These are phyloP conservation scores for Penicillium sp. DNA, from an alignment of 2,329 filamentous ascomycete genomes.

Conservation along the genomic window DNA sequence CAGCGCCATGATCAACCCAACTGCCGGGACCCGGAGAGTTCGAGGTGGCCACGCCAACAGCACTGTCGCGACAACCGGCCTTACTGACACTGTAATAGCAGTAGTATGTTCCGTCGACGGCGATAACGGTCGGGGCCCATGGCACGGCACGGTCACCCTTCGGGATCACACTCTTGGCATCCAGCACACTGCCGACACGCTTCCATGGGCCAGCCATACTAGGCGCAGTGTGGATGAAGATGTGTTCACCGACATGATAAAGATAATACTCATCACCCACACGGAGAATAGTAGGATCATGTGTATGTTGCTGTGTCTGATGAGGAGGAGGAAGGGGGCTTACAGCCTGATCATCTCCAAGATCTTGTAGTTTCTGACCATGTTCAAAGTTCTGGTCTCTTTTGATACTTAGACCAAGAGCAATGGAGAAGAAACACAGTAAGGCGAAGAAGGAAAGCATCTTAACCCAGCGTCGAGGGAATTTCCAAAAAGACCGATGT, in stretches of 20 bases:
- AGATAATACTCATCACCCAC: slow-evolving; percentile 31
- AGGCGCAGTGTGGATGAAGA: slow-evolving; percentile 32
- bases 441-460: slow-evolving; percentile 23
- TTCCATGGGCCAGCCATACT: slow-evolving; percentile 35
- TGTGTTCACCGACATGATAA: slow-evolving; percentile 36
- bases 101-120: slow-evolving; percentile 60
- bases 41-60: slow-evolving; percentile 60
- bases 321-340: slow-evolving; percentile 22
- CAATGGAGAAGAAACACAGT: slow-evolving; percentile 20
- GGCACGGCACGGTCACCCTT: slow-evolving; percentile 36
- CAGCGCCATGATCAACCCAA: slow-evolving; percentile 40
- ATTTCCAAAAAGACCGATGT: slow-evolving; percentile 18
- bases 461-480: slow-evolving; percentile 26
- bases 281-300: slow-evolving; percentile 36
- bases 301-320: slow-evolving; percentile 29
- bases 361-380: slow-evolving; percentile 7
- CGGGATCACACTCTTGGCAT: slow-evolving; percentile 33
- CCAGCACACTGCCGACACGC: slow-evolving; percentile 30
- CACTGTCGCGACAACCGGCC: slow-evolving; percentile 61
- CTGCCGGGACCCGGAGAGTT: slow-evolving; percentile 35
- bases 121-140: slow-evolving; percentile 62
- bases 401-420: slow-evolving; percentile 15
- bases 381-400: slow-evolving; percentile 10
- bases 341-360: slow-evolving; percentile 2
- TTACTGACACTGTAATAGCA: slow-evolving; percentile 65